phyloP scores from a whole-genome alignment of 2,329 filamentous ascomycete species.

The Neoascochyta sp. region DNA sequence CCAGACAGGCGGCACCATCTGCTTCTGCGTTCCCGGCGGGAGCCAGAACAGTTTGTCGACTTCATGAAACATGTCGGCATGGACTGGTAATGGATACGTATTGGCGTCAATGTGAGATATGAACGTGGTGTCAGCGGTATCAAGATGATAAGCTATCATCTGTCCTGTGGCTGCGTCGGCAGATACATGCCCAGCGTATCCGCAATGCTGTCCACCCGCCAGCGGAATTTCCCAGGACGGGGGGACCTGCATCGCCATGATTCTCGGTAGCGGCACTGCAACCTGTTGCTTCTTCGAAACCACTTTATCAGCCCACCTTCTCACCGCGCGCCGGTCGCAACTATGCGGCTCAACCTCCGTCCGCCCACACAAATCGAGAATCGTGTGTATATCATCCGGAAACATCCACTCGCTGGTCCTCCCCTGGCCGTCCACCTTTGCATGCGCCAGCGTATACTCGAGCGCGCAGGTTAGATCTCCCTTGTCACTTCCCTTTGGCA shows the following conservation, averaged over 20 bases:
- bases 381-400: slow-evolving; percentile 17
- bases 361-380: slow-evolving; percentile 10
- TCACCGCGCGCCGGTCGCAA: too few relatives aligned
- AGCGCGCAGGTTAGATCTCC: slow-evolving; percentile 27
- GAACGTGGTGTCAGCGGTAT: not conserved
- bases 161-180: not conserved
- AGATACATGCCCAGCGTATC: not conserved
- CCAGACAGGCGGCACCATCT: not conserved
- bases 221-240: too few relatives aligned
- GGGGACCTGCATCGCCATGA: slow-evolving; percentile 1
- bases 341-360: too few relatives aligned
- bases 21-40: not conserved
- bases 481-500: slow-evolving; percentile 17
- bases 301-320: too few relatives aligned
- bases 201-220: not conserved
- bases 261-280: too few relatives aligned
- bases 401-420: slow-evolving; percentile 10
- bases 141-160: not conserved
- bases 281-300: too few relatives aligned
- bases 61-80: not conserved
- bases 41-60: not conserved
- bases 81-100: not conserved
- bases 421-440: slow-evolving; percentile 2
- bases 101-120: not conserved
- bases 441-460: slow-evolving; percentile 10